Evolutionary conservation across 805 yeast genomes (phyloP).

Genomic region (Saccharomycopsis sp.): DNA sequence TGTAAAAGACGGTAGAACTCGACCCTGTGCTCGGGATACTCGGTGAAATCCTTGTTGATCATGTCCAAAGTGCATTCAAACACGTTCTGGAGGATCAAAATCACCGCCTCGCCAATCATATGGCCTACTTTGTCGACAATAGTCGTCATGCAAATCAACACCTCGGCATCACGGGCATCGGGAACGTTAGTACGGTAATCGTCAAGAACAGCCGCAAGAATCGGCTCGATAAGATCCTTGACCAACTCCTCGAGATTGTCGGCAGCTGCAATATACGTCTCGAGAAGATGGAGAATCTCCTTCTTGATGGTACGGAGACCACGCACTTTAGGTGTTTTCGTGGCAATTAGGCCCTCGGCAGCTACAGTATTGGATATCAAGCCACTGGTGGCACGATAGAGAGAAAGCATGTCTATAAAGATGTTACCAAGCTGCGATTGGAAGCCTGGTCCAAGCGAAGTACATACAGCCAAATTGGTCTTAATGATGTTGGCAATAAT

Average conservation of each 20-base stretch:
- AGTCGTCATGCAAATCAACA: slow-evolving; percentile 88
- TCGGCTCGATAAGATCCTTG: slow-evolving; percentile 71
- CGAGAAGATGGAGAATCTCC: slow-evolving; percentile 83
- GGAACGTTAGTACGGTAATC: slow-evolving; percentile 88
- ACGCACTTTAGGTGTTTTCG: slow-evolving; percentile 91
- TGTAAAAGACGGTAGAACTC: slow-evolving; percentile 88
- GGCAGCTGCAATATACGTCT: slow-evolving; percentile 81
- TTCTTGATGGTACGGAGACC: slow-evolving; percentile 94
- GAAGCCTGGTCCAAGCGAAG: slow-evolving; percentile 89
- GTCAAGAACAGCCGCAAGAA: slow-evolving; percentile 77
- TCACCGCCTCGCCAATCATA: slow-evolving; percentile 83
- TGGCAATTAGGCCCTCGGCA: slow-evolving; percentile 76
- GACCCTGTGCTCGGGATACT: slow-evolving; percentile 96
- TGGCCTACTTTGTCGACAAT: slow-evolving; percentile 83
- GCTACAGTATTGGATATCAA: slow-evolving; percentile 80
- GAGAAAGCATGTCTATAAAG: slow-evolving; percentile 81
- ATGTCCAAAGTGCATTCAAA: slow-evolving; percentile 91
- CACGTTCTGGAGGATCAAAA: slow-evolving; percentile 78
- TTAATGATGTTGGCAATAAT: slow-evolving; percentile 89
- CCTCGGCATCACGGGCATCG: slow-evolving; percentile 97
- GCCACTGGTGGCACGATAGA: slow-evolving; percentile 81
- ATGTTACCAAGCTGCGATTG: slow-evolving; percentile 81
- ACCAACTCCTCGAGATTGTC: slow-evolving; percentile 82
- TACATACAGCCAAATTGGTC: slow-evolving; percentile 92
- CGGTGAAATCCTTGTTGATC: slow-evolving; percentile 93